Evolutionary conservation across 345 rosid genomes (phyloP), one percentile per base, ranked within the genome.

Genomic region (Ceriops tagal): DNA sequence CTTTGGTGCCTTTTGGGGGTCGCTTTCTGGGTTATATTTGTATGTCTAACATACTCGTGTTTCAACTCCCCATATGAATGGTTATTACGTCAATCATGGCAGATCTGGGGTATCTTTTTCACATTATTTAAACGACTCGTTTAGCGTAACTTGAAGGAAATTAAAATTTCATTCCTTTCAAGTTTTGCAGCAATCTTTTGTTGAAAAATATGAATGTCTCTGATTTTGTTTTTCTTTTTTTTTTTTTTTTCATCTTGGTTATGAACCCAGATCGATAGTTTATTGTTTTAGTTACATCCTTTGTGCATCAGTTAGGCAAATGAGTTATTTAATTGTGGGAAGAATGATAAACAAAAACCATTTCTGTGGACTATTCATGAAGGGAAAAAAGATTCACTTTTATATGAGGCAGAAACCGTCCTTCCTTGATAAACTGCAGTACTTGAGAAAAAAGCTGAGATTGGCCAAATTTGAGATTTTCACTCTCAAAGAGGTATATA

Each of bases 1-100:
- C 70, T 82, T 73, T 73, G 75, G 69, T 75, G 64, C 74, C 72
- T 60, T 57, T 61, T 39, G 61, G 75, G 46, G 62, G 37, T 51
- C 53, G 30, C 51, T 24, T 67, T 28, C 47, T 34, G 37, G 56
- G 15, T 34, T 65, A 26, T 61, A 26, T 66, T 32, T 72, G 76
- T 79, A 61, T 53, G 58, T 71, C 32, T 11, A 65, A 55, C 8
- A 34, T 62, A 51, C 20, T 24, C 35, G 27, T 43, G 20, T 43
- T 62, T 24, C 62, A 22, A 65, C 66, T 53, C 74, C 32, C 69
- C 49, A 39, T 53, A 58, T 34, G 37, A 67, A 63, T 67, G 79
- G 47, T 47, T 65, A 32, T 61, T 73, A n/a, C 67, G 65, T 61
- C n/a, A 22, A 26, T 69, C 74, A 37, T 55, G 63, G 52, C 60